Percentiles rank a stretch among this genome's conserved stretches.
These are phyloP conservation scores for Trichomonascaceae sp. DNA, from an alignment of 1,139 yeast genomes.

Conservation along the genomic window DNA sequence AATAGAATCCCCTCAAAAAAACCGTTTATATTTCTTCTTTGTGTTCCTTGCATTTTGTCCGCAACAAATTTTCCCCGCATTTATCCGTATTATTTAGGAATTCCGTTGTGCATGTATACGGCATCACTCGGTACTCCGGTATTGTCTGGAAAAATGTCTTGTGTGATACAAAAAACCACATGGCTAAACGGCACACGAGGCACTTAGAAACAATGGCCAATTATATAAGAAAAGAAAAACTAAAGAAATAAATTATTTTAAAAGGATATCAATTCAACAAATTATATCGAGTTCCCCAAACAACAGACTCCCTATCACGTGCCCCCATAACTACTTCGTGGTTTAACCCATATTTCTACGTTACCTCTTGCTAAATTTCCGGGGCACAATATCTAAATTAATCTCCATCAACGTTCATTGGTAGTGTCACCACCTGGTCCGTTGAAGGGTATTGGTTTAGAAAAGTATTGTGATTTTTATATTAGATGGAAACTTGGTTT, in stretches of 20 bases:
- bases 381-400: background rate
- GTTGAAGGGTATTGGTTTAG: background rate
- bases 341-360: background rate
- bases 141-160: no score
- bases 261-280: no score
- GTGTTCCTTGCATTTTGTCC: background rate
- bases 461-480: background rate
- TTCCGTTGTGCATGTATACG: background rate
- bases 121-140: background rate
- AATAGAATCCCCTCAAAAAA: background rate
- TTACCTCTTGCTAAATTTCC: background rate
- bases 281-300: background rate
- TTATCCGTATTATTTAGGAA: background rate
- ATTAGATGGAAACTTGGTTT: background rate
- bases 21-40: background rate
- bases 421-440: background rate
- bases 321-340: background rate
- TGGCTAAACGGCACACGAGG: background rate
- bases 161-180: background rate
- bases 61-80: background rate
- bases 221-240: background rate
- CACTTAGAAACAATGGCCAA: background rate
- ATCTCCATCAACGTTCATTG: background rate
- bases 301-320: background rate
- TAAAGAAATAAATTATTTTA: no score